Conservation (phyloP, 2,329 filamentous ascomycete species). For the Pseudogymnoascus pannorum region DNA sequence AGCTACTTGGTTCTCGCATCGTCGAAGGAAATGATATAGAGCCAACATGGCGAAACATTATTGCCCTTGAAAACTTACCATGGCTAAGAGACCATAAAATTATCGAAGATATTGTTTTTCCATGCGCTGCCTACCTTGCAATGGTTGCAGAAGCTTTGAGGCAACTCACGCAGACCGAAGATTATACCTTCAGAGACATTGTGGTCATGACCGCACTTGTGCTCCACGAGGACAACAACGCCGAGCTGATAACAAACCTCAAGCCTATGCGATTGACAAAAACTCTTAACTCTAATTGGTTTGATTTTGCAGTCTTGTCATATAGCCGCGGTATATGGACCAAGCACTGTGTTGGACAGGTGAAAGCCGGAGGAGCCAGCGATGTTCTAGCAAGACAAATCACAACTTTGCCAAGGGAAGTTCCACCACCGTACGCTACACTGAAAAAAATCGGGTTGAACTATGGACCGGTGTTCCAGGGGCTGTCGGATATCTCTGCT, state of each 20-base stretch:
- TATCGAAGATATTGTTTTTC: constrained; percentile 40
- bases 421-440: constrained; percentile 16
- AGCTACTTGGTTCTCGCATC: constrained; percentile 36
- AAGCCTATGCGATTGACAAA: constrained; percentile 19
- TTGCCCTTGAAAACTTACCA: constrained; percentile 33
- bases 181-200: neutral
- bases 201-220: constrained; percentile 22
- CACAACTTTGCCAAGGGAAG: neutral
- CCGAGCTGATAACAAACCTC: constrained; percentile 24
- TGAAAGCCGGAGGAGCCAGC: constrained; percentile 12
- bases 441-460: constrained; percentile 21
- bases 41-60: constrained; percentile 32
- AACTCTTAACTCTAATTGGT: constrained; percentile 20
- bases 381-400: neutral
- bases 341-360: constrained; percentile 25
- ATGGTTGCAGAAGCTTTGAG: constrained; percentile 14
- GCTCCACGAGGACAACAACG: constrained; percentile 14
- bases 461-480: constrained; percentile 23
- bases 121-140: constrained; percentile 32
- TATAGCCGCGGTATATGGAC: constrained; percentile 23
- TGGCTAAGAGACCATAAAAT: constrained; percentile 44
- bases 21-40: constrained; percentile 14
- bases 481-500: constrained; percentile 13
- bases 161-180: constrained; percentile 11
- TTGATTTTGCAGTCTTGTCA: constrained; percentile 25